These are phyloP conservation scores for Ophiostoma perfectum DNA, from an alignment of 2,329 filamentous ascomycete species.

Conservation along the genomic window DNA sequence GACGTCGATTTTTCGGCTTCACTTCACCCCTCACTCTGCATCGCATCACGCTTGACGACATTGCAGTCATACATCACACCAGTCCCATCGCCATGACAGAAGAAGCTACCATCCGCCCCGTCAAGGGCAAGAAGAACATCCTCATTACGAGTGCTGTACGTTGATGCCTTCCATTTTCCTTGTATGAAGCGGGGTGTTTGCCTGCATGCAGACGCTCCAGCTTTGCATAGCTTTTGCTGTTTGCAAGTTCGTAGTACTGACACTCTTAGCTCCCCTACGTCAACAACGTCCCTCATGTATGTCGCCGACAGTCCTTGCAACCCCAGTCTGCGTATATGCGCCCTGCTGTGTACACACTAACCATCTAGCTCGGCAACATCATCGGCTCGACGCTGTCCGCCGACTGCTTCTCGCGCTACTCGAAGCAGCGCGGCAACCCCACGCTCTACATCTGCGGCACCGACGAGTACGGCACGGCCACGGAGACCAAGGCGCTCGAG, in stretches of 20 bases:
- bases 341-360: background rate
- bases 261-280: slow-evolving; percentile 32
- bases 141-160: slow-evolving; percentile 86
- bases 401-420: slow-evolving; percentile 78
- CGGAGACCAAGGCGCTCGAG: slow-evolving; percentile 89
- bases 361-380: slow-evolving; percentile 63
- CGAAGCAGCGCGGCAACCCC: slow-evolving; percentile 70
- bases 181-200: too few species aligned
- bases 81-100: slow-evolving; percentile 29
- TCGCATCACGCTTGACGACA: background rate
- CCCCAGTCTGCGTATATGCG: too few species aligned
- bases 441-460: slow-evolving; percentile 78
- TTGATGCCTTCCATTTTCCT: background rate
- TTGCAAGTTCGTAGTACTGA: background rate
- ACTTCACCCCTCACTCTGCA: slow-evolving; percentile 9
- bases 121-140: slow-evolving; percentile 73
- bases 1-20: slow-evolving; percentile 13
- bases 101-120: slow-evolving; percentile 50
- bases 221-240: too few species aligned
- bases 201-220: too few species aligned
- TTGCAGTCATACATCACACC: slow-evolving; percentile 16
- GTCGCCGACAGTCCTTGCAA: slow-evolving; percentile 6
- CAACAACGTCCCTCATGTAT: slow-evolving; percentile 64
- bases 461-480: slow-evolving; percentile 75
- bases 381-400: slow-evolving; percentile 82